Evolutionary conservation across 345 rosid species (phyloP).

Genomic region (Eucalyptus fibrosa): DNA sequence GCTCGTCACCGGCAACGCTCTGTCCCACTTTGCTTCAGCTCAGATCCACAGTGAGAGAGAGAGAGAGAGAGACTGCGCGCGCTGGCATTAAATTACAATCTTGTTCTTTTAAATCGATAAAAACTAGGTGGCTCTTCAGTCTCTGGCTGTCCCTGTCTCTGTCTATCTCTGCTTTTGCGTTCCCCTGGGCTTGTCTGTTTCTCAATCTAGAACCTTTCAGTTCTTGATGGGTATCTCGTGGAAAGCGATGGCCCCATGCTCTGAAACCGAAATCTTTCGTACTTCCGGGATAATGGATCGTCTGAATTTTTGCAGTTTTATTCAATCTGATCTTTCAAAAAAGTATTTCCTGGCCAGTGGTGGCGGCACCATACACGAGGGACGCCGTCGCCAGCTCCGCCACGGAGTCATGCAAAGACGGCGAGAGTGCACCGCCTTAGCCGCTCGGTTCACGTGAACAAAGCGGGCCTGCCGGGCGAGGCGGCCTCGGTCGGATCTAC

Average conservation of each 20-base stretch:
- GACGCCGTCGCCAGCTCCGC: not conserved
- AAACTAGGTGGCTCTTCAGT: not conserved
- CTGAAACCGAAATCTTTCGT: not conserved
- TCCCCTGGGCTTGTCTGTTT: not conserved
- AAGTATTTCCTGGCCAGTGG: not conserved
- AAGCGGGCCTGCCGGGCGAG: not conserved
- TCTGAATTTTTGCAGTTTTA: not conserved
- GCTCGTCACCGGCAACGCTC: not conserved
- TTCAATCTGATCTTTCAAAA: not conserved
- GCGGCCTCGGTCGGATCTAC: not conserved
- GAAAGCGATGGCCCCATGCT: not conserved
- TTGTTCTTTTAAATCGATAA: not conserved
- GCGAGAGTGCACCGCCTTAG: not conserved
- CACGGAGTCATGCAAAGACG: not conserved
- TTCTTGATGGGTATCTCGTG: not conserved
- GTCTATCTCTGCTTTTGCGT: not conserved
- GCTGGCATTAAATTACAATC: not conserved
- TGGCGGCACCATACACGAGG: not conserved
- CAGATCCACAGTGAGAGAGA: not conserved
- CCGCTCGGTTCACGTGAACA: not conserved
- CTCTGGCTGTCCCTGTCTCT: not conserved
- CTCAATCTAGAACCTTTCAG: not conserved
- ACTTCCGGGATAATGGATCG: not conserved
- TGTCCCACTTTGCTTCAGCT: not conserved
- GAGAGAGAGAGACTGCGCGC: not conserved